A percentile compares a stretch with the other conserved stretches of the same genome.
Evolutionary conservation across 139 green algal genomes (phyloP).

Genomic region (Micractinium sp.): DNA sequence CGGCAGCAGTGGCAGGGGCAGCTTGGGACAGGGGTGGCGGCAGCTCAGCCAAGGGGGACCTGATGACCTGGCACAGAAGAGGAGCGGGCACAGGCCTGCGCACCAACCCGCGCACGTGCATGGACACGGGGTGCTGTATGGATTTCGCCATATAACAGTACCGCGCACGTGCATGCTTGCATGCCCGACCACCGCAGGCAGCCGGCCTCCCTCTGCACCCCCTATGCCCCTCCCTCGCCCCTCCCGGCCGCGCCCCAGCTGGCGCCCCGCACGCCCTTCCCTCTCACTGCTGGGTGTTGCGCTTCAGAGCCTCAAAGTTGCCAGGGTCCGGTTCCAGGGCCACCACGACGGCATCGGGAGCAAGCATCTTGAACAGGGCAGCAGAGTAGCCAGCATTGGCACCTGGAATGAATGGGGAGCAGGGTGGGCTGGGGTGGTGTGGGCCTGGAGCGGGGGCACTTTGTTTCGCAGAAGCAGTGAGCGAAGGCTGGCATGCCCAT

Average conservation of each 20-base stretch:
- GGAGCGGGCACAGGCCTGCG: too few relatives aligned
- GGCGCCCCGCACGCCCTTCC: not conserved
- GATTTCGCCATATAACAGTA: too few relatives aligned
- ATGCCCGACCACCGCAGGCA: not conserved
- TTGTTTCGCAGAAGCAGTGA: too few relatives aligned
- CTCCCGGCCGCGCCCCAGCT: not conserved
- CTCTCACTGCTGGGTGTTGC: conserved; percentile 33
- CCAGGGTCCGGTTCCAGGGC: conserved; percentile 29
- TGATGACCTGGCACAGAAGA: too few relatives aligned
- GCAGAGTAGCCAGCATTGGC: conserved; percentile 42
- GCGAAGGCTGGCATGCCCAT: too few relatives aligned
- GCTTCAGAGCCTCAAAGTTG: conserved; percentile 26
- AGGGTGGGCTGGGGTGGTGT: not conserved
- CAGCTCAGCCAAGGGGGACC: not conserved
- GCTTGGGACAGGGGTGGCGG: not conserved
- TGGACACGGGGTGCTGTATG: too few relatives aligned
- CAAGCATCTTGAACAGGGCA: conserved; percentile 33
- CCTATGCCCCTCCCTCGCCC: too few relatives aligned
- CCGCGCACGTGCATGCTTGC: too few relatives aligned
- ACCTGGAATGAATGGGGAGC: not conserved
- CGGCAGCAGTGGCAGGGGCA: not conserved
- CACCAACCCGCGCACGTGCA: too few relatives aligned
- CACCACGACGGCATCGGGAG: conserved; percentile 33
- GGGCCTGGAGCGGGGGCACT: too few relatives aligned
- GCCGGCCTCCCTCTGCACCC: too few relatives aligned